Evolutionary conservation across 164 flowering plant species (phyloP).

Genomic region (Stephania cephalantha): DNA sequence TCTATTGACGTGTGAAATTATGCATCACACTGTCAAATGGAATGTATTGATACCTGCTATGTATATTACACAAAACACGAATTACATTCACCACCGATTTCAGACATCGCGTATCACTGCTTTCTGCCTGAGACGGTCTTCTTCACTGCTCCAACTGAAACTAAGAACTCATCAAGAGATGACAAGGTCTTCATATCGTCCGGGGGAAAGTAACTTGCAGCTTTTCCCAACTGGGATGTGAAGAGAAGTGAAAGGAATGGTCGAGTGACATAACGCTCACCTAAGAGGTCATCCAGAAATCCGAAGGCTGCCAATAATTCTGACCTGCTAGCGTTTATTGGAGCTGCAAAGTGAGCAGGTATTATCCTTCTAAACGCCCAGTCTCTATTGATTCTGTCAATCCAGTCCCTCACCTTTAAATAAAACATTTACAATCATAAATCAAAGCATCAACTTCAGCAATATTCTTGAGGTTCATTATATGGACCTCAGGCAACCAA

Average conservation of each 20-base stretch:
- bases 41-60: not conserved
- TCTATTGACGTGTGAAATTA: too few relatives aligned
- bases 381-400: constrained; percentile 62
- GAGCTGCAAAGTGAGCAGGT: constrained; percentile 94
- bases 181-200: constrained; percentile 97
- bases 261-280: constrained; percentile 55
- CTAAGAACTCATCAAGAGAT: constrained; percentile 86
- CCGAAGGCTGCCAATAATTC: constrained; percentile 87
- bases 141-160: constrained; percentile 87
- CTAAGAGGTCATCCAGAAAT: constrained; percentile 86
- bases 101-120: constrained; percentile 12
- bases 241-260: constrained; percentile 74
- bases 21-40: not conserved
- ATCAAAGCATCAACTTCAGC: not conserved
- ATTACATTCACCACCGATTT: not conserved
- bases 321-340: constrained; percentile 70
- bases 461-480: not conserved
- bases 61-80: not conserved
- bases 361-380: constrained; percentile 91
- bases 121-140: constrained; percentile 87
- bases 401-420: constrained; percentile 79
- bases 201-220: constrained; percentile 92
- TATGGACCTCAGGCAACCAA: too few relatives aligned
- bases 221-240: constrained; percentile 76
- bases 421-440: not conserved